phyloP scores from a whole-genome alignment of 2,329 filamentous ascomycete species.

The Keithomyces neogunnii region DNA sequence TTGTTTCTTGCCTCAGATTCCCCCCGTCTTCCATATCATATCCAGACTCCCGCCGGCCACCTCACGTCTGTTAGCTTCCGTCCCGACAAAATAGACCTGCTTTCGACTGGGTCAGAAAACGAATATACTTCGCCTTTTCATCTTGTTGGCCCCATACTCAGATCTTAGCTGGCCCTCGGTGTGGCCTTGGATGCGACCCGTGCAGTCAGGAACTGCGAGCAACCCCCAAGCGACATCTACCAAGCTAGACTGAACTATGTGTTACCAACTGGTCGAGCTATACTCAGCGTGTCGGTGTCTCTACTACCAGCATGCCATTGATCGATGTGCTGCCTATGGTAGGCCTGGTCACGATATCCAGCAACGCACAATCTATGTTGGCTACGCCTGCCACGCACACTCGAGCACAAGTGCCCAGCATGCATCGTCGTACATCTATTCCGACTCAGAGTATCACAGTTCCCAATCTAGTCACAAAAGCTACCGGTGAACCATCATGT shows the following conservation, averaged over 20 bases:
- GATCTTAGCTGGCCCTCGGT: not conserved
- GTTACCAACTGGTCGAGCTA: constrained; percentile 76
- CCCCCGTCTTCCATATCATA: not conserved
- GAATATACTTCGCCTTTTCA: not conserved
- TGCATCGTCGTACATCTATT: constrained; percentile 34
- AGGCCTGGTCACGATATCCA: constrained; percentile 64
- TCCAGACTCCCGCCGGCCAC: not conserved
- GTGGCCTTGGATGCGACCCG: constrained; percentile 1
- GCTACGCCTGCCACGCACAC: constrained; percentile 58
- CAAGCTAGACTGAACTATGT: constrained; percentile 50
- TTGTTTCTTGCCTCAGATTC: not conserved
- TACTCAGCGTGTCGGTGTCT: constrained; percentile 82
- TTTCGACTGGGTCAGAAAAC: not conserved
- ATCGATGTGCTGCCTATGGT: constrained; percentile 70
- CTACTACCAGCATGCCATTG: constrained; percentile 80
- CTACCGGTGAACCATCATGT: constrained; percentile 45
- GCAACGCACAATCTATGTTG: constrained; percentile 71
- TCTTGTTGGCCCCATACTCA: constrained; percentile 1
- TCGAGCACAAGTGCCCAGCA: constrained; percentile 28
- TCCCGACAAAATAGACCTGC: not conserved
- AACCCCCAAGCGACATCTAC: not conserved
- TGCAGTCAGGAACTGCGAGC: not conserved
- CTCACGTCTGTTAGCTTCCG: not conserved
- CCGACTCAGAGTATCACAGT: constrained; percentile 48
- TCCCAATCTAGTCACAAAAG: constrained; percentile 34